Evolutionary conservation across 805 yeast genomes (phyloP).

Genomic region (Candida hispaniensis): DNA sequence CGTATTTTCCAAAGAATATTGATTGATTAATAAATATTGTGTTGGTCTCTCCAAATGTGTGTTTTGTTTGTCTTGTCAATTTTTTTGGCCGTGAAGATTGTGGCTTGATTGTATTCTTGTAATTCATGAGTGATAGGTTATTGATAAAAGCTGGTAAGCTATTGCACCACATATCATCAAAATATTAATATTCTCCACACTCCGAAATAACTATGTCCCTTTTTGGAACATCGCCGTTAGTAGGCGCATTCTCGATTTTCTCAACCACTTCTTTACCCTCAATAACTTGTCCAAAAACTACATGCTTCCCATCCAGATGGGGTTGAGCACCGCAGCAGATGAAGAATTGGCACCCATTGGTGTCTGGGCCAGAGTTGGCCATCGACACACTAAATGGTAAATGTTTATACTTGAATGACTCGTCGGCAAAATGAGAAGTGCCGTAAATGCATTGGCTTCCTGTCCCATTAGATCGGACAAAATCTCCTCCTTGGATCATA

Average conservation of each 20-base stretch:
- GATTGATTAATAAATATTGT: too few relatives aligned
- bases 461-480: slow-evolving; percentile 36
- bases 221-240: slow-evolving; percentile 1
- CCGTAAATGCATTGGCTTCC: slow-evolving; percentile 38
- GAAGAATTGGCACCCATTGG: slow-evolving; percentile 53
- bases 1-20: too few relatives aligned
- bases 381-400: slow-evolving; percentile 32
- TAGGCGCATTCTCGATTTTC: slow-evolving; percentile 25
- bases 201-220: slow-evolving; percentile 26
- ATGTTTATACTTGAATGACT: slow-evolving; percentile 27
- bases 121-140: slow-evolving; percentile 26
- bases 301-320: slow-evolving; percentile 39
- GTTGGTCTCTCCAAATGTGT: too few relatives aligned
- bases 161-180: slow-evolving; percentile 40
- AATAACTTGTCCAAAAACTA: slow-evolving; percentile 40
- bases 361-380: slow-evolving; percentile 54
- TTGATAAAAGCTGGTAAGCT: slow-evolving; percentile 27
- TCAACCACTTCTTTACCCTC: slow-evolving; percentile 32
- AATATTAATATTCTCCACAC: slow-evolving; percentile 31
- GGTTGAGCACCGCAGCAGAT: slow-evolving; percentile 32
- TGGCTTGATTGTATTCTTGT: too few relatives aligned
- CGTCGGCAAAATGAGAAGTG: slow-evolving; percentile 35
- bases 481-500: slow-evolving; percentile 42
- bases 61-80: too few relatives aligned
- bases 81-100: too few relatives aligned